These are phyloP conservation scores for Oryza glaberrima DNA, from an alignment of 176 grass and related monocot species.

Conservation along the genomic window DNA sequence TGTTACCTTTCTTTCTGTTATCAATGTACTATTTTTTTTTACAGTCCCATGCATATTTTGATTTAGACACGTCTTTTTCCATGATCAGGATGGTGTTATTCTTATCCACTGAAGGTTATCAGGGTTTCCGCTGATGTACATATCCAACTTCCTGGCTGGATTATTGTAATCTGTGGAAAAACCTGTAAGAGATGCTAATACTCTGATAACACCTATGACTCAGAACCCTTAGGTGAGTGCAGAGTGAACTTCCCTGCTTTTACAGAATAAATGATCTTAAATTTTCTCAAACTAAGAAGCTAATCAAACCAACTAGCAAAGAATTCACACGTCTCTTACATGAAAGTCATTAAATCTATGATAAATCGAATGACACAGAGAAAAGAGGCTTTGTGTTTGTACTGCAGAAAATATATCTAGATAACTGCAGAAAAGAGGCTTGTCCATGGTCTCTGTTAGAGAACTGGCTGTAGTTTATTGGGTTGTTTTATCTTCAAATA, in stretches of 20 bases:
- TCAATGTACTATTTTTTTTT: constrained; percentile 20
- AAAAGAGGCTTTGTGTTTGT: neutral
- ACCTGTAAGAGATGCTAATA: constrained; percentile 1
- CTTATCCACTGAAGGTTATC: constrained; percentile 43
- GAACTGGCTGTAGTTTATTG: neutral
- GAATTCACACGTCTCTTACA: neutral
- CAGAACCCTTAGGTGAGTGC: neutral
- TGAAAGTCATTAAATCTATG: neutral
- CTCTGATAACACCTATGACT: constrained; percentile 5
- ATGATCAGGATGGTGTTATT: constrained; percentile 55
- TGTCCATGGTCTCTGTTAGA: neutral
- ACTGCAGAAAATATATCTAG: neutral
- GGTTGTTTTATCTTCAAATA: neutral
- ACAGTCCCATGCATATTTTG: constrained; percentile 32
- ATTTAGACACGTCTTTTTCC: constrained; percentile 27
- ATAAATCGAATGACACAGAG: neutral
- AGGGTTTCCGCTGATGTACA: constrained; percentile 24
- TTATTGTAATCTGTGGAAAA: constrained; percentile 23
- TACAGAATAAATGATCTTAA: constrained; percentile 10
- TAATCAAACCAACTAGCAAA: neutral
- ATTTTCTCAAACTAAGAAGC: constrained; percentile 12
- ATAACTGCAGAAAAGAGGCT: neutral
- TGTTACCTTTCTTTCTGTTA: constrained; percentile 9
- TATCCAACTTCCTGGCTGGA: constrained; percentile 34
- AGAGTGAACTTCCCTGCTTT: constrained; percentile 5